Evolutionary conservation across 345 rosid species (phyloP).

Genomic region (Gossypium australe): DNA sequence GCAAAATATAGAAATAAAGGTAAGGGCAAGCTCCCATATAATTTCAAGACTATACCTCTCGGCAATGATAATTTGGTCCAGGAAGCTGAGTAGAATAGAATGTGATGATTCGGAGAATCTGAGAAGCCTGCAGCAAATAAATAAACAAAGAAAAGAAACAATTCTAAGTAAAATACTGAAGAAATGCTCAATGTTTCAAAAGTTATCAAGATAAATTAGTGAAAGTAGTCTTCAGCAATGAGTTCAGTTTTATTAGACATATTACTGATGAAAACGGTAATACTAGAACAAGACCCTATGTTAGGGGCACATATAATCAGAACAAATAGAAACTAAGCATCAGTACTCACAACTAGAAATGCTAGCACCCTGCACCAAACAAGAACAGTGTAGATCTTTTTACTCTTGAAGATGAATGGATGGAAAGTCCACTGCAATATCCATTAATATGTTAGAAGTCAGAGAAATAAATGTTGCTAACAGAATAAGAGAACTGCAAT

Average conservation of each 20-base stretch:
- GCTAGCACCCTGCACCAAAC: conserved; percentile 98
- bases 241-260: not conserved
- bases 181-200: not conserved
- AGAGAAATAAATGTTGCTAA: not conserved
- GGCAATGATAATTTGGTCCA: conserved; percentile 8
- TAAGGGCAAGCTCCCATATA: not conserved
- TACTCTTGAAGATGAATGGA: conserved; percentile 93
- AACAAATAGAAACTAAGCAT: not conserved
- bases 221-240: not conserved
- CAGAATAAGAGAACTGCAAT: not conserved
- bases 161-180: conserved; percentile 14
- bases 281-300: not conserved
- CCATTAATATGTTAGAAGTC: conserved; percentile 1
- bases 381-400: conserved; percentile 91
- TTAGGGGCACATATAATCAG: not conserved
- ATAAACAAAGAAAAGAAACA: not conserved
- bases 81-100: conserved; percentile 75
- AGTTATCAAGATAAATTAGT: not conserved
- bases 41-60: conserved; percentile 23
- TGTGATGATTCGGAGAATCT: conserved; percentile 75
- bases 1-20: not conserved
- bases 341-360: conserved; percentile 82
- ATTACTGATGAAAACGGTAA: not conserved
- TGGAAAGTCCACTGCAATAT: conserved; percentile 92
- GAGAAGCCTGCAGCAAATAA: conserved; percentile 61